Evolutionary conservation across 148 eudicot species (phyloP).

Genomic region (Camellia granthamiana): DNA sequence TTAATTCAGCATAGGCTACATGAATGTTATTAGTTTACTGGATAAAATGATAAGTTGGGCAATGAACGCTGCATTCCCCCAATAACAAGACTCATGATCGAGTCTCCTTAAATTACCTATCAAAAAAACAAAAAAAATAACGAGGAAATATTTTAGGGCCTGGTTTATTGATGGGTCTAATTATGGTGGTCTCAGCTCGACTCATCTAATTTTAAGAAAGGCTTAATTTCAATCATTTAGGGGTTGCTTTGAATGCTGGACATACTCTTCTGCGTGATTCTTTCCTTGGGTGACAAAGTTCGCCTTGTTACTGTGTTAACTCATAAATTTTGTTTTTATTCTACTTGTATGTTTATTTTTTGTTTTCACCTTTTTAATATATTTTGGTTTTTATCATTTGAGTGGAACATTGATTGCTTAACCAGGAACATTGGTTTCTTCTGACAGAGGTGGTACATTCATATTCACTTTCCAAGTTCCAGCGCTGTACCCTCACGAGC

Average conservation of each 20-base stretch:
- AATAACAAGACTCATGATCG: too few relatives aligned
- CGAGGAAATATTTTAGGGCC: neutral
- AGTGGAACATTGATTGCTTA: neutral
- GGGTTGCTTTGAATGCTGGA: neutral
- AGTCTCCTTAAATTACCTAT: too few relatives aligned
- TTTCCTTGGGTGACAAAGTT: neutral
- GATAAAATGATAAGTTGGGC: neutral
- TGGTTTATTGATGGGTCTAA: neutral
- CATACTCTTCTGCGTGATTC: neutral
- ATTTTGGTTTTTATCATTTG: neutral
- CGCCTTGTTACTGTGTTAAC: neutral
- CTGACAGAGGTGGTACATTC: constrained; percentile 57
- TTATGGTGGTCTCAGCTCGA: neutral
- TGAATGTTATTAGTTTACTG: neutral
- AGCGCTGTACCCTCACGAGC: constrained; percentile 63
- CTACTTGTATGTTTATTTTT: neutral
- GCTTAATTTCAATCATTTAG: neutral
- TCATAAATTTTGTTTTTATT: too few relatives aligned
- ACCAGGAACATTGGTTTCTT: neutral
- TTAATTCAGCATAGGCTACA: neutral
- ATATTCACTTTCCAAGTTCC: constrained; percentile 59
- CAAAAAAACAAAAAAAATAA: neutral
- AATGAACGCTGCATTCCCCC: too few relatives aligned
- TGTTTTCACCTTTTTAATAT: too few relatives aligned
- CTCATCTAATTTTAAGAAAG: neutral